Evolutionary conservation across 1,139 yeast genomes (phyloP), one percentile per base, ranked within the genome.

Genomic region (Sugiyamaella castrensis): DNA sequence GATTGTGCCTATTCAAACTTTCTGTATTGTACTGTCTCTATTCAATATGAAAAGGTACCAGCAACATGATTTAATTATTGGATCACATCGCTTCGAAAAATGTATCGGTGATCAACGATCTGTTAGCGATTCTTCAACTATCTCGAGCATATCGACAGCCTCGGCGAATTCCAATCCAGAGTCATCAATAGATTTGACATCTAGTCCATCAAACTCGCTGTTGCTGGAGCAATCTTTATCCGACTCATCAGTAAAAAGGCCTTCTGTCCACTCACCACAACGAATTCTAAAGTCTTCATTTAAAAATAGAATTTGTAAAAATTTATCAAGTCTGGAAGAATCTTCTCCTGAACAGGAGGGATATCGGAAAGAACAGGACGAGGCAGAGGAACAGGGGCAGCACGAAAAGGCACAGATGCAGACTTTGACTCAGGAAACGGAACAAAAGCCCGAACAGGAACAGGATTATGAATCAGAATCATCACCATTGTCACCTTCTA

Each of bases 141-240:
- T 45, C 29, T 46, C 49, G 28, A 30, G 45, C n/a, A 24, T 46
- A n/a, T 40, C 49, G 10, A 35, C 48, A 8, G 34, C 31, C 8
- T 15, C 45, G 7, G 27, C 30, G 31, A 13, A 24, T 27, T 40
- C 40, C 1, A 41, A 43, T 27, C 15, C 33, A 5, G 41, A 43
- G 2, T 30, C 41, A 12, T 37, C 47, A 3, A 36, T 41, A 12
- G 47, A 43, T 37, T 30, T 32, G 24, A 37, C 30, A 31, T 19
- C 38, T 24, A 33, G 37, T 24, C n/a, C 47, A 28, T 19, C 47
- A 33, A 24, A 30, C 9, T 13, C 26, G 3, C 37, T 41, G 11
- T 11, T n/a, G 15, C 40, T 40, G 1, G 29, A 30, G 19, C 36
- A 43, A 6, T 37, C 42, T 26, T 30, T 19, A 2, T 43, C 46